phyloP scores from a whole-genome alignment of 176 grass and related monocot genomes.

The Rhynchospora tenuis region DNA sequence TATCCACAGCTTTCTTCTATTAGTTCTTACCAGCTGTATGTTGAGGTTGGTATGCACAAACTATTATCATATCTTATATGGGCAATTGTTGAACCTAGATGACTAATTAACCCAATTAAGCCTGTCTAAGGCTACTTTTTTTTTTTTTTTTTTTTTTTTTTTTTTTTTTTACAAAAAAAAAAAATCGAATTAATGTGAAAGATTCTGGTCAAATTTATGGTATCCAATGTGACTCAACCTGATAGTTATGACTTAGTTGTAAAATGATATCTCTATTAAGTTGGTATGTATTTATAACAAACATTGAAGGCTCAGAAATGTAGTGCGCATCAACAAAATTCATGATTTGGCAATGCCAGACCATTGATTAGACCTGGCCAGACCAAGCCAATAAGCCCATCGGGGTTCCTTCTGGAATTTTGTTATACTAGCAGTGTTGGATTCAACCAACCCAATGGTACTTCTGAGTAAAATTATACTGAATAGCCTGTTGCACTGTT shows the following conservation, averaged over 20 bases:
- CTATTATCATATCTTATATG: not conserved
- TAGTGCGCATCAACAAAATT: not conserved
- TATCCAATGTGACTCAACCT: not conserved
- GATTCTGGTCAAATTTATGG: too few relatives aligned
- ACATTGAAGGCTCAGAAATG: too few relatives aligned
- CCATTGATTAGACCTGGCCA: not conserved
- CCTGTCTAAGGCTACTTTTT: not conserved
- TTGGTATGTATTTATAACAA: not conserved
- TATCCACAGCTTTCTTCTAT: constrained; percentile 98
- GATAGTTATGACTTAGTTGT: not conserved
- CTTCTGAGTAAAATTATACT: not conserved
- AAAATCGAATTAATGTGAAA: too few relatives aligned
- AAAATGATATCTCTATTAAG: not conserved
- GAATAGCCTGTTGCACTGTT: not conserved
- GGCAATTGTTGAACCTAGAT: not conserved
- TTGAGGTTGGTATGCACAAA: constrained; percentile 66
- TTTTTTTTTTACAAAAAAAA: too few relatives aligned
- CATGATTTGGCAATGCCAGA: not conserved
- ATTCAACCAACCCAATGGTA: not conserved
- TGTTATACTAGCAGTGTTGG: not conserved
- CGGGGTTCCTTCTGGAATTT: not conserved
- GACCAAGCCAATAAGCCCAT: not conserved
- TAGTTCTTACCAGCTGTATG: constrained; percentile 98
- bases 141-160: too few relatives aligned
- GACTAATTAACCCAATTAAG: not conserved